Percentiles rank a stretch among this genome's conserved stretches.
phyloP scores from a whole-genome alignment of 2,329 filamentous ascomycete genomes.

The Claviceps sp. region DNA sequence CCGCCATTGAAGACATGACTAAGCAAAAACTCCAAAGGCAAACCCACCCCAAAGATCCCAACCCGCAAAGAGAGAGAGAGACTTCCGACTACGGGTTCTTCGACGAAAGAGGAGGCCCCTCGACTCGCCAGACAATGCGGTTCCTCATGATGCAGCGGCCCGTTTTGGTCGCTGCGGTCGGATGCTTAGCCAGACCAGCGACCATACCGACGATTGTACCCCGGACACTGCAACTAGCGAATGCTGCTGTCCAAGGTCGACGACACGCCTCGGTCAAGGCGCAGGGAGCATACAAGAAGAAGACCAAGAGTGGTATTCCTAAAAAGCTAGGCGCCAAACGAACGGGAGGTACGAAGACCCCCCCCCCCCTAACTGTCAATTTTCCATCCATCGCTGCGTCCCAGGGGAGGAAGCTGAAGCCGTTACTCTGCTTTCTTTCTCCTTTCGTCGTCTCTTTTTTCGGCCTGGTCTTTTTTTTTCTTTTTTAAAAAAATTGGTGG shows the following conservation, averaged over 20 bases:
- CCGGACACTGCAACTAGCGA: slow-evolving; percentile 19
- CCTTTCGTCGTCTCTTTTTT: background rate
- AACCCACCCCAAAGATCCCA: too few species aligned
- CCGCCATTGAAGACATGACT: background rate
- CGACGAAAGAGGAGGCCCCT: background rate
- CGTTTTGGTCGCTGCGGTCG: slow-evolving; percentile 24
- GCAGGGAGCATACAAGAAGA: slow-evolving; percentile 55
- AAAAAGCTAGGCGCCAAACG: slow-evolving; percentile 95
- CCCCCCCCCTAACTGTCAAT: background rate
- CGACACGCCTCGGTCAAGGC: slow-evolving; percentile 47
- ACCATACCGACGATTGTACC: background rate
- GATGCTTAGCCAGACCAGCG: slow-evolving; percentile 1
- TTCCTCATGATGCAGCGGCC: slow-evolving; percentile 34
- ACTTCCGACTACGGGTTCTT: background rate
- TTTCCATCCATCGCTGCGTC: background rate
- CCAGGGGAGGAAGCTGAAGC: too few species aligned
- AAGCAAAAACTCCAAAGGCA: slow-evolving; percentile 5
- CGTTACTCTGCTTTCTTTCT: background rate
- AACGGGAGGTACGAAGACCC: slow-evolving; percentile 53
- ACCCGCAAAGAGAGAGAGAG: background rate
- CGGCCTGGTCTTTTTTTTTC: background rate
- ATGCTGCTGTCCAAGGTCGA: slow-evolving; percentile 33
- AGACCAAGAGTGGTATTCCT: slow-evolving; percentile 43
- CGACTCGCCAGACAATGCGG: slow-evolving; percentile 24
- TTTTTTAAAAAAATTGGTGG: too few species aligned